These are phyloP conservation scores for Penicillium ochrochloron DNA, from an alignment of 495 filamentous ascomycete species.

Conservation along the genomic window DNA sequence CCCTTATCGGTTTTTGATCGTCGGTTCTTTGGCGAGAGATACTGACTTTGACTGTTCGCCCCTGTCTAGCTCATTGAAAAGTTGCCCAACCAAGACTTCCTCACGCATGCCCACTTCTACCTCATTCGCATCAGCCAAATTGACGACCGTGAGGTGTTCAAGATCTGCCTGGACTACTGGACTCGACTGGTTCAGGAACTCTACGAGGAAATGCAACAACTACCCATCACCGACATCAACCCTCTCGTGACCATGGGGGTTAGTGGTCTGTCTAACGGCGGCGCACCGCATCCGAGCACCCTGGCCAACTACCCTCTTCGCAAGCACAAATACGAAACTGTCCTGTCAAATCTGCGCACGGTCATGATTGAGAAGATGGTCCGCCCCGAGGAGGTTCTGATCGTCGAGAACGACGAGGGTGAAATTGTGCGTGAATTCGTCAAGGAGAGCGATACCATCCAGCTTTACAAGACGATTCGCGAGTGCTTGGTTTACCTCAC, in stretches of 20 bases:
- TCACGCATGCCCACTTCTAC: constrained; percentile 96
- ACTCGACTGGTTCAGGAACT: constrained; percentile 97
- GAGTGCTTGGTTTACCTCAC: constrained; percentile 98
- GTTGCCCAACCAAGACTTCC: constrained; percentile 89
- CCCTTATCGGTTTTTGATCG: not conserved
- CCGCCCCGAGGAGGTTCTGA: constrained; percentile 94
- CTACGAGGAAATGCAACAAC: constrained; percentile 96
- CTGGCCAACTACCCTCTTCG: constrained; percentile 87
- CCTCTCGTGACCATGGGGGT: constrained; percentile 80
- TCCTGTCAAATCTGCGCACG: constrained; percentile 88
- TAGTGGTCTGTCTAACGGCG: constrained; percentile 71
- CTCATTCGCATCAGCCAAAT: constrained; percentile 98
- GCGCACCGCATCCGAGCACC: constrained; percentile 80
- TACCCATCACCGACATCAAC: constrained; percentile 90
- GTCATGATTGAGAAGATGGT: constrained; percentile 99
- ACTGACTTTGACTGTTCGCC: constrained; percentile 15
- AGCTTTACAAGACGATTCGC: constrained; percentile 97
- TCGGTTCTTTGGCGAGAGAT: not conserved
- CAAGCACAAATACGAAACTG: constrained; percentile 95
- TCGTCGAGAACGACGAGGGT: constrained; percentile 98
- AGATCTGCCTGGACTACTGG: constrained; percentile 99
- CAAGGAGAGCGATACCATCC: constrained; percentile 98
- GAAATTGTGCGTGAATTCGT: constrained; percentile 99
- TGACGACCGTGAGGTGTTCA: constrained; percentile 98
- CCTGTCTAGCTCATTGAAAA: constrained; percentile 82